Conservation (phyloP, 2,329 filamentous ascomycete species). For the Talaromyces sp. region DNA sequence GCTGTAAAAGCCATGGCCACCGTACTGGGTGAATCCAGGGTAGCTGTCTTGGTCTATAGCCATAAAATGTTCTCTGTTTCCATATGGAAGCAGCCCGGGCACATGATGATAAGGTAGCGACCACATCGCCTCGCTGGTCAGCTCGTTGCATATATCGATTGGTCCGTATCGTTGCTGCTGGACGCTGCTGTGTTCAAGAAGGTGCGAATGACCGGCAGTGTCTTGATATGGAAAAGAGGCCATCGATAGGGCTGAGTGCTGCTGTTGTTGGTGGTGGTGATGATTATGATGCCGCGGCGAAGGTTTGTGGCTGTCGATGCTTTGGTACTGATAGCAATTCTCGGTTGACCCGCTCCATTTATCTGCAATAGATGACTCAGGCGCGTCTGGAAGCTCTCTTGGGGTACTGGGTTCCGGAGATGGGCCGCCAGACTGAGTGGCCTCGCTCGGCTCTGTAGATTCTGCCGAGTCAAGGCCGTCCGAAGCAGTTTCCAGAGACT, state of each 20-base stretch:
- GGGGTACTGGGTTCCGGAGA: slow-evolving; percentile 8
- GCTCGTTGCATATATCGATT: neutral
- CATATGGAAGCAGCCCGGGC: neutral
- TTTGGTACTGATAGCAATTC: neutral
- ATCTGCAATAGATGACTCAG: slow-evolving; percentile 21
- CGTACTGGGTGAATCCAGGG: neutral
- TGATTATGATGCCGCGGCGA: neutral
- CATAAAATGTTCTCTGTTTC: neutral
- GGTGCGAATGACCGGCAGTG: neutral
- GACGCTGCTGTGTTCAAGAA: neutral
- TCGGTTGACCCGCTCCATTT: slow-evolving; percentile 17
- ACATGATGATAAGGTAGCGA: neutral
- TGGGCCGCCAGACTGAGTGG: slow-evolving; percentile 18
- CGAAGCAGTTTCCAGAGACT: slow-evolving; percentile 26
- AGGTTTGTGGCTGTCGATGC: neutral
- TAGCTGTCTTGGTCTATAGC: neutral
- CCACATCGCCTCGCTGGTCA: neutral
- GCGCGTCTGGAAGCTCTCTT: slow-evolving; percentile 9
- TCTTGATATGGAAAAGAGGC: neutral
- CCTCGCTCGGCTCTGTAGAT: slow-evolving; percentile 31
- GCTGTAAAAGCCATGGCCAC: neutral
- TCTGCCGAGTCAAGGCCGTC: slow-evolving; percentile 33
- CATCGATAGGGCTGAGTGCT: neutral
- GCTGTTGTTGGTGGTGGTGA: neutral
- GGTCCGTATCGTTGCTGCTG: neutral